Conservation (phyloP, 768 basidiomycete species). For the Tulasnella sp. region DNA sequence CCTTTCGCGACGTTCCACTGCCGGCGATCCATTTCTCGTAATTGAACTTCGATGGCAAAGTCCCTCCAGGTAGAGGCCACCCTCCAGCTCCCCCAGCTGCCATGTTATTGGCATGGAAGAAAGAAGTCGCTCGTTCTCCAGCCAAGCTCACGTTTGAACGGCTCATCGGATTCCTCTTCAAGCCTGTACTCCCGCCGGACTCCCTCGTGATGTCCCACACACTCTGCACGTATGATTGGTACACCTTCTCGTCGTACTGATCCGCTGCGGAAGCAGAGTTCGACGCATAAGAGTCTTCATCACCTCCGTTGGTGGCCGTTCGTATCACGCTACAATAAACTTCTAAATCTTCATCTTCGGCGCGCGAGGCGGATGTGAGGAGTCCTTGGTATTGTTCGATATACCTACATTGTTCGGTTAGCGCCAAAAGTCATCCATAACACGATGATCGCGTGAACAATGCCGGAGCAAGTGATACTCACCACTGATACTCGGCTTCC, state of each 20-base stretch:
- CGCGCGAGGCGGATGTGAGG: conserved; percentile 40
- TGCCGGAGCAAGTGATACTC: conserved; percentile 18
- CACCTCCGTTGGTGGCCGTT: conserved; percentile 32
- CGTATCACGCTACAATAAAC: conserved; percentile 44
- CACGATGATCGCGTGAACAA: too few relatives aligned
- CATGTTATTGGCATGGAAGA: background rate
- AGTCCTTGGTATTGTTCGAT: conserved; percentile 64
- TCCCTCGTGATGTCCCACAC: conserved; percentile 12
- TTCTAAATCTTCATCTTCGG: conserved; percentile 48
- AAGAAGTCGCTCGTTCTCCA: background rate
- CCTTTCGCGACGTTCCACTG: conserved; percentile 13
- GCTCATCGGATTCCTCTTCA: background rate
- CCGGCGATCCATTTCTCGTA: conserved; percentile 36
- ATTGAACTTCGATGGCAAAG: conserved; percentile 30
- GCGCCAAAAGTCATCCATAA: background rate
- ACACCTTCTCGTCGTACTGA: conserved; percentile 17
- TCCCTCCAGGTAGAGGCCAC: conserved; percentile 28
- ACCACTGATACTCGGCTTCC: conserved; percentile 64
- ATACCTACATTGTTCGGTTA: conserved; percentile 35
- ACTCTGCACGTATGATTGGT: conserved; percentile 5
- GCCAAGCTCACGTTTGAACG: conserved; percentile 27
- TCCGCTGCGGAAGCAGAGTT: conserved; percentile 20
- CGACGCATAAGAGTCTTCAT: background rate
- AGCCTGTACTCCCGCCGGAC: conserved; percentile 20
- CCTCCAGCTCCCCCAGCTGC: conserved; percentile 36